phyloP scores from a whole-genome alignment of 192 early-diverging fungal genomes.

The Dissophora globulifera region DNA sequence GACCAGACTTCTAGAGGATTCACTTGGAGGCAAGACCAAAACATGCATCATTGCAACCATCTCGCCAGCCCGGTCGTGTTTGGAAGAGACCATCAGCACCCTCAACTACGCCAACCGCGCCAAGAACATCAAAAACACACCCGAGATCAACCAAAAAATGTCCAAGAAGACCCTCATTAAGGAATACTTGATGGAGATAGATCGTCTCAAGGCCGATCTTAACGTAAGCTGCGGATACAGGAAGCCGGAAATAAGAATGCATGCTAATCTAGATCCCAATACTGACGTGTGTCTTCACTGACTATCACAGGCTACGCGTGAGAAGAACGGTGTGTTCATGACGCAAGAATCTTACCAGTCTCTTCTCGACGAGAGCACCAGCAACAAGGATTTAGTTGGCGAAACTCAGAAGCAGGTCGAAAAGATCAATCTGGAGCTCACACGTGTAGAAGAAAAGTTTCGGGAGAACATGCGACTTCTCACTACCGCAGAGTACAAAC shows the following conservation, averaged over 20 bases:
- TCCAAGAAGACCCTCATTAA: slow-evolving; percentile 85
- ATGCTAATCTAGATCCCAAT: no score
- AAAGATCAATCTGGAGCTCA: slow-evolving; percentile 40
- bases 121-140: slow-evolving; percentile 82
- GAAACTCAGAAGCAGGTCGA: slow-evolving; percentile 41
- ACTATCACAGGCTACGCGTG: slow-evolving; percentile 70
- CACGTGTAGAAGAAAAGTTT: slow-evolving; percentile 52
- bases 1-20: slow-evolving; percentile 91
- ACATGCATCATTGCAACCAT: slow-evolving; percentile 97
- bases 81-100: slow-evolving; percentile 80
- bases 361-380: slow-evolving; percentile 59
- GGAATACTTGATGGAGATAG: slow-evolving; percentile 83
- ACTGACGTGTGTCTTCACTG: not conserved
- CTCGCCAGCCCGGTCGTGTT: slow-evolving; percentile 73
- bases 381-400: slow-evolving; percentile 43
- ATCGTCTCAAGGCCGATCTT: slow-evolving; percentile 82
- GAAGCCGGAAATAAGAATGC: no score
- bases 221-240: slow-evolving; percentile 59
- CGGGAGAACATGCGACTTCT: slow-evolving; percentile 43
- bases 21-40: slow-evolving; percentile 88
- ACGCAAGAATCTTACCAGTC: slow-evolving; percentile 70
- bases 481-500: slow-evolving; percentile 37
- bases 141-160: slow-evolving; percentile 80
- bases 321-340: slow-evolving; percentile 87
- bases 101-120: slow-evolving; percentile 83